These are phyloP conservation scores for Castanea mollissima DNA, from an alignment of 306 rosid genomes.

Conservation along the genomic window DNA sequence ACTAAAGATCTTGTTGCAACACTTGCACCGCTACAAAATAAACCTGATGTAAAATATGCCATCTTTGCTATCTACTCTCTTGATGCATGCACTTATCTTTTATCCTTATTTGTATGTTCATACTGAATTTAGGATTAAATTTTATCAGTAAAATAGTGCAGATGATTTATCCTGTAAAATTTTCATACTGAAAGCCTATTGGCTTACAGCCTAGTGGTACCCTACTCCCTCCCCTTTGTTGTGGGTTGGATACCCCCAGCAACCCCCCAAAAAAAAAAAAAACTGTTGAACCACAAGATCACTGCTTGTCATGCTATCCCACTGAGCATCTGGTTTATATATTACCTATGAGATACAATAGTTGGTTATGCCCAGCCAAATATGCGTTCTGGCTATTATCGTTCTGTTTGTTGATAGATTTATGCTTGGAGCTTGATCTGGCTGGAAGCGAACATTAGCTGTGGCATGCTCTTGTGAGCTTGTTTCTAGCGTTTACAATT, in stretches of 20 bases:
- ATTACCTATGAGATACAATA: not conserved
- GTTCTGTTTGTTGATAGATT: not conserved
- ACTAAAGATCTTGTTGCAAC: constrained; percentile 55
- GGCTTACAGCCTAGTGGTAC: no score
- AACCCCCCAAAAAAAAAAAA: no score
- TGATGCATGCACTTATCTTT: not conserved
- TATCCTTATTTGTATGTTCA: not conserved
- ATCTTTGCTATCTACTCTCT: not conserved
- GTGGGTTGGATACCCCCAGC: no score
- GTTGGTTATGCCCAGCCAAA: not conserved
- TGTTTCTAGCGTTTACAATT: not conserved
- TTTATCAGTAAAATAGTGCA: not conserved
- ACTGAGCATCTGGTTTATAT: not conserved
- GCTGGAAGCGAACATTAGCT: not conserved
- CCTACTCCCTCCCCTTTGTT: no score
- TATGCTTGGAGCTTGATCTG: not conserved
- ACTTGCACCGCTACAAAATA: constrained; percentile 57
- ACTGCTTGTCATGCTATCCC: constrained; percentile 6
- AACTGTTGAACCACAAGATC: not conserved
- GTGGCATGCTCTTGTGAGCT: not conserved
- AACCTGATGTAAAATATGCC: constrained; percentile 47
- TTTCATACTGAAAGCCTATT: no score
- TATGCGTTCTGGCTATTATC: not conserved
- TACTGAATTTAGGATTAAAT: not conserved
- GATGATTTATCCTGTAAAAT: not conserved